Conservation (phyloP, 2,329 filamentous ascomycete species). For the Dactylonectria macrodidyma region DNA sequence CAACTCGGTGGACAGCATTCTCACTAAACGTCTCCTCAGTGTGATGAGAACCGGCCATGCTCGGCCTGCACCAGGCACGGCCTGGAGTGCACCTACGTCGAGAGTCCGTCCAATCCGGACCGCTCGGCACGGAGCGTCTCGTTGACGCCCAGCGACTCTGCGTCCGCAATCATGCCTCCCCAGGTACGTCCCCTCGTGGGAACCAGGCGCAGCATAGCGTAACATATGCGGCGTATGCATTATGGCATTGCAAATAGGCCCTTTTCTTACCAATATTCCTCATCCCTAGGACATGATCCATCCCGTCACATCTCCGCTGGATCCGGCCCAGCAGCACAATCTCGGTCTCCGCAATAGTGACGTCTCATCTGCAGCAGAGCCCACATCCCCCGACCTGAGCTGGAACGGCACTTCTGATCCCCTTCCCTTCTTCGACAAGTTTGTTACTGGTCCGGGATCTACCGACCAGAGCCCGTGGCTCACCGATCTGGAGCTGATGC, state of each 20-base stretch:
- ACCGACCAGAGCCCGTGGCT: slow-evolving; percentile 47
- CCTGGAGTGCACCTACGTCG: slow-evolving; percentile 51
- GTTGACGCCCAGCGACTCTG: slow-evolving; percentile 24
- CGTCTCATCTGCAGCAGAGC: not conserved
- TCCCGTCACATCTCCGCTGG: not conserved
- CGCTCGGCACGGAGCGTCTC: slow-evolving; percentile 16
- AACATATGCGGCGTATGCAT: not conserved
- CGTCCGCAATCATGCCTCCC: not conserved
- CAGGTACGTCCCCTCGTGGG: not conserved
- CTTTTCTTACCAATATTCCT: not conserved
- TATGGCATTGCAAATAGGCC: not conserved
- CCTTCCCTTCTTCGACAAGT: slow-evolving; percentile 43
- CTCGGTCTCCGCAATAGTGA: not conserved
- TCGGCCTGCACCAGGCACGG: slow-evolving; percentile 54
- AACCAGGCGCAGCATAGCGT: not conserved
- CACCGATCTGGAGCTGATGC: slow-evolving; percentile 55
- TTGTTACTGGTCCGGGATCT: slow-evolving; percentile 36
- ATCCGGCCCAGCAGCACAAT: not conserved
- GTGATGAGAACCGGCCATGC: slow-evolving; percentile 57
- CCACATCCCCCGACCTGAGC: not conserved
- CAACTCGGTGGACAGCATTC: not conserved
- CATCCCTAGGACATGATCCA: not conserved
- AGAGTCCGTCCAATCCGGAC: slow-evolving; percentile 19
- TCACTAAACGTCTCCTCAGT: slow-evolving; percentile 43
- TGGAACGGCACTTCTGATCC: slow-evolving; percentile 32